Base-by-base conservation (phyloP, 1,284 basidiomycete species). In the Trametes sp. region DNA sequence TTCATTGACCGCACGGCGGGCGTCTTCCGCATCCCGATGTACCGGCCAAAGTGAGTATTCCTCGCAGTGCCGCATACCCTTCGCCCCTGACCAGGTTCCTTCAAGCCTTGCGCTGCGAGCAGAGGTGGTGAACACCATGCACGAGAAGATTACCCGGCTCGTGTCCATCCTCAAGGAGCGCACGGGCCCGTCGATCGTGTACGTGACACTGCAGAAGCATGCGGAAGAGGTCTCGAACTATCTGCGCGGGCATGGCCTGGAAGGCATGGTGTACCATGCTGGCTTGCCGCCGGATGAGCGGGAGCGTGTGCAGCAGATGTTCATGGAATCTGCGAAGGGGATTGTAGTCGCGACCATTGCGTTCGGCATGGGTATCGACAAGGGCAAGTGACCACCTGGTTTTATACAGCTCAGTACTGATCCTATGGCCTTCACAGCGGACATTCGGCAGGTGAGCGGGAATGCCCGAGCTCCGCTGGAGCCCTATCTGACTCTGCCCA, bases 361-460 rank as follows among this genome's bases (percentile, higher is more conserved):
- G 0, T 92, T 92, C 68, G 90, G 90, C 5, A 92, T 93, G 89
- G 77, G 77, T 28, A 91, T 91, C 71, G 89, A 91, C 77, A 90
- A 90, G 69, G 80, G 87, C 73, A 61, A 63, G 57, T 45, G 21
- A 19, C n/a, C 23, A 11, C 21, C n/a, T 14, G 19, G 38, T 31
- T 1, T n/a, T 5, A n/a, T 1, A 24, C 36, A 13, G 19, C 14
- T 2, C 16, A 24, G 28, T 28, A 10, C 16, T 52, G 10, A 38
- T 4, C 4, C 24, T 26, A 16, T 11, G 23, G 14, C 19, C 31
- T 31, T 19, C 42, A 4, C 3, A 72, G 72, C 73, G 33, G 69
- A 76, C 57, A 78, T 79, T 46, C 72, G 73, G 55, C 75, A 74
- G 72, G 76, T 78, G 33, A 45, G 64, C 14, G 5, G 28, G 21